phyloP scores from a whole-genome alignment of 176 grass and related monocot species.

The Metroxylon sagu region DNA sequence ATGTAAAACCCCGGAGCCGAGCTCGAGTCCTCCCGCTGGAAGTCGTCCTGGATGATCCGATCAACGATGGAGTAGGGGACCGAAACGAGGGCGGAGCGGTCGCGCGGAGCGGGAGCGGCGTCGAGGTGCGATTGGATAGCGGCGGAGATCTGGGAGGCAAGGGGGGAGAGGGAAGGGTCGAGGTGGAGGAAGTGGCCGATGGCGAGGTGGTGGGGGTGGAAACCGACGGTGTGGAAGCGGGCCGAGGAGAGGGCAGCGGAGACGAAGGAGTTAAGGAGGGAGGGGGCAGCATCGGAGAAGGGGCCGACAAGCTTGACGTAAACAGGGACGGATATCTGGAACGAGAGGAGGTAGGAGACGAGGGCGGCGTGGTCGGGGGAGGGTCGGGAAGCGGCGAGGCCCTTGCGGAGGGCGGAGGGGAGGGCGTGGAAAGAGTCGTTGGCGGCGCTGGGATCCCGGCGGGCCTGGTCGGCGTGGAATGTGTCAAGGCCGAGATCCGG shows the following conservation, averaged over 20 bases:
- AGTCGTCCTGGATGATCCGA: conserved; percentile 52
- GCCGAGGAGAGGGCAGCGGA: conserved; percentile 37
- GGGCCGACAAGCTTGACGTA: conserved; percentile 45
- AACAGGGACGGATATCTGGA: conserved; percentile 36
- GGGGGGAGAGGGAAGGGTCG: conserved; percentile 20
- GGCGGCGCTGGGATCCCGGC: conserved; percentile 32
- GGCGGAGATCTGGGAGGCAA: conserved; percentile 14
- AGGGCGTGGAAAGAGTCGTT: conserved; percentile 56
- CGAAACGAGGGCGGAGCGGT: conserved; percentile 29
- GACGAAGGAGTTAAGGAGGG: conserved; percentile 30
- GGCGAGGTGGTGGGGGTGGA: conserved; percentile 38
- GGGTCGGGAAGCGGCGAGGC: conserved; percentile 21
- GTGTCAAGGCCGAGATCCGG: conserved; percentile 39
- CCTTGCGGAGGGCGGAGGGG: conserved; percentile 16
- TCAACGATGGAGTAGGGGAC: conserved; percentile 71
- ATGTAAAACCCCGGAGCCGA: conserved; percentile 61
- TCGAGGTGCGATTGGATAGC: conserved; percentile 13
- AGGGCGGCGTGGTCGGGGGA: conserved; percentile 7
- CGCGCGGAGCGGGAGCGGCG: conserved; percentile 16
- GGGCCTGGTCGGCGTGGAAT: conserved; percentile 35
- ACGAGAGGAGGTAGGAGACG: conserved; percentile 38
- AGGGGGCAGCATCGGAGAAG: conserved; percentile 32
- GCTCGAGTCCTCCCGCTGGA: conserved; percentile 23
- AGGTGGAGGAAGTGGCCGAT: conserved; percentile 43
- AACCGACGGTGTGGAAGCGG: conserved; percentile 36